Evolutionary conservation across 345 rosid species (phyloP).

Genomic region (Physaria fendleri): DNA sequence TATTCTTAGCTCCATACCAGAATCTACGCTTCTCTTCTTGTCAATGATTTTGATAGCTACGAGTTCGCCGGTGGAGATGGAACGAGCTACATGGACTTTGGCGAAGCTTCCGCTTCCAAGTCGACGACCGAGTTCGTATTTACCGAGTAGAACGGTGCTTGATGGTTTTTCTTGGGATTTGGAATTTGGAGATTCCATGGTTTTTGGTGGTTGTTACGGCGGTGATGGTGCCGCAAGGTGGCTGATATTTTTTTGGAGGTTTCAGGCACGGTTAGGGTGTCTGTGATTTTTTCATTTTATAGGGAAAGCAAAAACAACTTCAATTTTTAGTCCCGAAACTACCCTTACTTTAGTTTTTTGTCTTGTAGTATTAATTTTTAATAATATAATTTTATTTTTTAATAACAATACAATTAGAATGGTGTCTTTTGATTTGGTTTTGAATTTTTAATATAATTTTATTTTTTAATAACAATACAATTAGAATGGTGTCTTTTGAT

Average conservation of each 20-base stretch:
- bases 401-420: too few species aligned
- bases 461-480: too few species aligned
- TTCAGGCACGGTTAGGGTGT: background rate
- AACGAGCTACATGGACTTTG: conserved; percentile 54
- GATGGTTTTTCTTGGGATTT: background rate
- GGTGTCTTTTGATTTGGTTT: too few species aligned
- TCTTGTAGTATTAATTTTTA: too few species aligned
- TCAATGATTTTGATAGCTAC: conserved; percentile 72
- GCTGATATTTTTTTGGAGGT: background rate
- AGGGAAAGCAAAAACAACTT: background rate
- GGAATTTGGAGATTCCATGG: conserved; percentile 19
- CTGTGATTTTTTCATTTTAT: conserved; percentile 6
- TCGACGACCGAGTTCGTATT: conserved; percentile 52
- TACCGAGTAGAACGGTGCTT: conserved; percentile 45
- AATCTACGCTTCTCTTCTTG: conserved; percentile 36
- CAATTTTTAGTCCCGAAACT: background rate
- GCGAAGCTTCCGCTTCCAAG: conserved; percentile 77
- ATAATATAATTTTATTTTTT: too few species aligned
- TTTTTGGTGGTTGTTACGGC: background rate
- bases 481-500: too few species aligned
- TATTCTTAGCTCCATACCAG: conserved; percentile 54
- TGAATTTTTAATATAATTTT: too few species aligned
- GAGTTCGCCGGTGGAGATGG: conserved; percentile 32
- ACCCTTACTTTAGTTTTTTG: background rate
- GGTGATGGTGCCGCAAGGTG: background rate